Conservation (phyloP, 257 asterid species). For the Cruciata laevipes region DNA sequence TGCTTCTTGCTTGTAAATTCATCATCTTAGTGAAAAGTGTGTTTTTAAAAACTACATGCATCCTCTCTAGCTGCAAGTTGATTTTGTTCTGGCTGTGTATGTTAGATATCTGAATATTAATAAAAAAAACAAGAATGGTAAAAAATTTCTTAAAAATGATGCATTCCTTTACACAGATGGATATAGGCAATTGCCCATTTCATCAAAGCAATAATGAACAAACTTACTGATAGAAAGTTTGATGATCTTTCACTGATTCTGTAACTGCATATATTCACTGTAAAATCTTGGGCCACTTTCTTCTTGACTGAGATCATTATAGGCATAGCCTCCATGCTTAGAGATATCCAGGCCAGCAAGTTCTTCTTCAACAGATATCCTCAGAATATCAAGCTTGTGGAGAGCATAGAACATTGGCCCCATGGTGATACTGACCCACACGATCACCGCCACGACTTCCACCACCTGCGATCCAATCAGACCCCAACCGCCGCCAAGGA, state of each 20-base stretch:
- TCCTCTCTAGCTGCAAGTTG: neutral
- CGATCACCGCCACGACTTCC: constrained; percentile 34
- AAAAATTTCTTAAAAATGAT: neutral
- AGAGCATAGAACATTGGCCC: constrained; percentile 53
- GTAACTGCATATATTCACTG: constrained; percentile 43
- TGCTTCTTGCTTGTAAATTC: constrained; percentile 4
- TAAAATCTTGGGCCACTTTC: constrained; percentile 37
- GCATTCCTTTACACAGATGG: neutral
- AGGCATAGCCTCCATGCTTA: constrained; percentile 64
- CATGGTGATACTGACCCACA: constrained; percentile 60
- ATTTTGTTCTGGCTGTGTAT: neutral
- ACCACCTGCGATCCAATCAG: constrained; percentile 50
- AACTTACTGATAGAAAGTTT: neutral
- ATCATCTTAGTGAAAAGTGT: neutral
- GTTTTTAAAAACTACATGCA: neutral
- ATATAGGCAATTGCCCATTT: neutral
- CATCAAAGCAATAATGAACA: neutral
- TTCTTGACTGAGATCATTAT: constrained; percentile 35
- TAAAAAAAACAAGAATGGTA: neutral
- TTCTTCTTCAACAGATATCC: constrained; percentile 52
- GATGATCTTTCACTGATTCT: constrained; percentile 9
- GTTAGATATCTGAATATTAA: neutral
- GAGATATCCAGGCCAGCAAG: constrained; percentile 61
- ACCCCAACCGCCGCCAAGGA: constrained; percentile 59
- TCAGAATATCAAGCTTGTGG: constrained; percentile 37